Base-by-base conservation (phyloP, 176 grass and related monocot species). In the Thalia dealbata region DNA sequence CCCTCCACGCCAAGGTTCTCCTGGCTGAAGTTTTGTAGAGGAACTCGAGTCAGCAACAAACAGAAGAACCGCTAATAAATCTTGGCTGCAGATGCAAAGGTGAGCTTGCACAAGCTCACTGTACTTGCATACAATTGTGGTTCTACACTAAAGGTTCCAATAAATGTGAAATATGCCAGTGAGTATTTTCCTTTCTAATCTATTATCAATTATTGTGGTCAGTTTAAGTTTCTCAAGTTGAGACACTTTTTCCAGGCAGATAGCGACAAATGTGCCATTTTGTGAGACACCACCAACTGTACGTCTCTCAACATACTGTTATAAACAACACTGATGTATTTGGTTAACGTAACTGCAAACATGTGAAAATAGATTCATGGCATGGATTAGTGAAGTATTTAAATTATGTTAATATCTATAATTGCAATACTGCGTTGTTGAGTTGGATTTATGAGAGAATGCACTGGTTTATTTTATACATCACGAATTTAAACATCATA, bases 81-180 rank as follows among this genome's bases (percentile, higher is more conserved):
- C 84, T 96, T 83, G 92, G 89, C 50, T 96, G 92, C 63, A 82
- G 80, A 87, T 96, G 92, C 73, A 83, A 89, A 80, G 92, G 92
- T 64, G 89, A 96, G 68, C 86, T 96, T 76, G 81, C 89, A 38
- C 85, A 92, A 85, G 82, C 92, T 45, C 92, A 96, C 73, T 84
- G 69, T 38, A 83, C 84, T 3, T 92, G 93, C 74, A 92, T 96
- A 74, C 82, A 82, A 80, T 73, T 92, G 78, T 92, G 89, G 93
- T 92, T 92, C 48, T 89, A 78, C 76, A 90, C 89, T 60, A 92
- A 80, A 82, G 89, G 93, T 62, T 90, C 89, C 73, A 92, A 90
- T 78, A 92, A 96, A 72, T 96, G 92, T 64, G 87, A 92, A 76
- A 96, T 92, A 80, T 92, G 93, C 93, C 93, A 96, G 93, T 96